These are phyloP conservation scores for Solanum medicagineum DNA, from an alignment of 257 asterid genomes.

Conservation along the genomic window DNA sequence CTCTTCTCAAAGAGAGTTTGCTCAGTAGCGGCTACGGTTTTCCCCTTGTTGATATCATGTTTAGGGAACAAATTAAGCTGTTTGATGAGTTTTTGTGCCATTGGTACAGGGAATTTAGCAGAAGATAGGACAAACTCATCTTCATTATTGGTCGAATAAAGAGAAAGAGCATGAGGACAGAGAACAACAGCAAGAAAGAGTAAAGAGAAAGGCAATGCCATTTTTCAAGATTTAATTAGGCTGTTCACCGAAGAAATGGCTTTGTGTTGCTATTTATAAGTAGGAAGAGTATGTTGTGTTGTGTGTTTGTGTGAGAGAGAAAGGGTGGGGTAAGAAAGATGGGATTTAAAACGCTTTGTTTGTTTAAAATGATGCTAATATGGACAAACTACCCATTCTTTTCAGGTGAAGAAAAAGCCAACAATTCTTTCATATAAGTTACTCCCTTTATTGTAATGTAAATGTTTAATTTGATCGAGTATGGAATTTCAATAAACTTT, in stretches of 20 bases:
- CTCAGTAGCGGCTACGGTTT: not conserved
- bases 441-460: not conserved
- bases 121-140: not conserved
- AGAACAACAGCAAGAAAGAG: not conserved
- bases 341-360: not conserved
- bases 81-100: constrained; percentile 37
- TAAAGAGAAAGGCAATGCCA: not conserved
- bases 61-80: constrained; percentile 48
- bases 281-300: not conserved
- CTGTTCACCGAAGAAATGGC: not conserved
- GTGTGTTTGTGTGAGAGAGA: not conserved
- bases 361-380: constrained; percentile 1
- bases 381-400: not conserved
- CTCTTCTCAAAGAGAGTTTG: constrained; percentile 42
- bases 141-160: not conserved
- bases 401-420: not conserved
- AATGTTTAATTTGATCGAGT: not conserved
- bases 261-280: not conserved
- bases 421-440: not conserved
- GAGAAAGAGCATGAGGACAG: not conserved
- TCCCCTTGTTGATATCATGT: constrained; percentile 19
- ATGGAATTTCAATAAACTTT: too few relatives aligned
- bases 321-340: not conserved
- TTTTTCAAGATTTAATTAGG: not conserved
- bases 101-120: constrained; percentile 1